Percentiles rank a stretch among this genome's conserved stretches.
Evolutionary conservation across 208 protist species (phyloP).

Genomic region (Entamoeba invadens): DNA sequence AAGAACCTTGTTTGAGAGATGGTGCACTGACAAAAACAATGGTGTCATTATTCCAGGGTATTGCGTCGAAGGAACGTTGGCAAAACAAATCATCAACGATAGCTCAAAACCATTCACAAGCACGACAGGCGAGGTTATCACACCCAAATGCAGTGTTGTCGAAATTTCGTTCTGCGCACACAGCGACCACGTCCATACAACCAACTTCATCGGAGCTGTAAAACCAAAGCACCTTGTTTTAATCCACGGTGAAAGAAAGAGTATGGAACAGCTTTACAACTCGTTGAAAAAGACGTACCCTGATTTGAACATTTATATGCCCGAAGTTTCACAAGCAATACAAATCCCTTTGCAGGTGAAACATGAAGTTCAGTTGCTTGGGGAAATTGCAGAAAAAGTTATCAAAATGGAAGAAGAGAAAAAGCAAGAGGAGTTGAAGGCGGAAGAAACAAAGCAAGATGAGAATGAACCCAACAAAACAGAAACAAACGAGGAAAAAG

Average conservation of each 20-base stretch:
- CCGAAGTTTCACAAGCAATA: neutral
- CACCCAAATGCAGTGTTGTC: neutral
- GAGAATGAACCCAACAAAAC: too few relatives aligned
- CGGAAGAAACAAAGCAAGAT: too few relatives aligned
- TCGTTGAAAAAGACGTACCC: neutral
- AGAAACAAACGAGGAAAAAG: too few relatives aligned
- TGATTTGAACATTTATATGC: neutral
- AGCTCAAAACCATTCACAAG: neutral
- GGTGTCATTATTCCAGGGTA: slow-evolving; percentile 66
- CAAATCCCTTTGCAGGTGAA: neutral
- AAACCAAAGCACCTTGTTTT: neutral
- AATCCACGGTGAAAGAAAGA: neutral
- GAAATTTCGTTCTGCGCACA: neutral
- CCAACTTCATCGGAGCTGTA: neutral
- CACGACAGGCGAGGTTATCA: neutral
- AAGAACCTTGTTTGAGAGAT: slow-evolving; percentile 85
- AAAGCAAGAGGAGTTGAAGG: neutral
- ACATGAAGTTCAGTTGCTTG: neutral
- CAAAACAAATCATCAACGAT: neutral
- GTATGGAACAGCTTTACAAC: neutral
- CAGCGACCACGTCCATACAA: neutral
- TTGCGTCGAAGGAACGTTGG: neutral
- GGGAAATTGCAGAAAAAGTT: neutral
- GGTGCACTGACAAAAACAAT: slow-evolving; percentile 78
- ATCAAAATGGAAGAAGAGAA: neutral